phyloP scores from a whole-genome alignment of 106 monocot genomes.

The Gastrodia elata region DNA sequence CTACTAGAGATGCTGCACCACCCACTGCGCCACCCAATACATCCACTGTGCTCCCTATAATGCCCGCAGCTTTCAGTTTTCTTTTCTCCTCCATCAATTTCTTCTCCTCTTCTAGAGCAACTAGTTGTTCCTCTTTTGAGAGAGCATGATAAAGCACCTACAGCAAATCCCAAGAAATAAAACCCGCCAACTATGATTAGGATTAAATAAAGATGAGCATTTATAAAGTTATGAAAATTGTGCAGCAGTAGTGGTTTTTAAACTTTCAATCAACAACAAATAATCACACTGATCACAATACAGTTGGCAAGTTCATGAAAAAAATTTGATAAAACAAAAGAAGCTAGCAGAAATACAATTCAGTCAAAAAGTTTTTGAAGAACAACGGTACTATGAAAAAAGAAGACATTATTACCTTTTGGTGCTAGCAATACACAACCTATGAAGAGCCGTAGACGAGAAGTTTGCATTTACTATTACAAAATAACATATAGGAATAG shows the following conservation, averaged over 20 bases:
- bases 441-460: too few relatives aligned
- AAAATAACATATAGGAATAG: too few relatives aligned
- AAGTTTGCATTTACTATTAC: too few relatives aligned
- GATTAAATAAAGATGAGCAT: not conserved
- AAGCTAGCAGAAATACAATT: too few relatives aligned
- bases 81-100: constrained; percentile 55
- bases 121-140: constrained; percentile 63
- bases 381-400: too few relatives aligned
- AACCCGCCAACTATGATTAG: not conserved
- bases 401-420: too few relatives aligned
- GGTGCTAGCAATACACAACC: too few relatives aligned
- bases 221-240: not conserved
- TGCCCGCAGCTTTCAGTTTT: constrained; percentile 68
- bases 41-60: constrained; percentile 86
- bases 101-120: constrained; percentile 63
- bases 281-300: too few relatives aligned
- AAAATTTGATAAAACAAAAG: too few relatives aligned
- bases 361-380: not conserved
- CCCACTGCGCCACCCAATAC: constrained; percentile 65
- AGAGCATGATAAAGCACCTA: constrained; percentile 72
- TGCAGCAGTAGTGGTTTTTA: not conserved
- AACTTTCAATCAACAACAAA: not conserved
- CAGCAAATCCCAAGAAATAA: not conserved
- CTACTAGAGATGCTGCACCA: constrained; percentile 50
- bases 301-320: too few relatives aligned